Conservation (phyloP, 2,329 filamentous ascomycete species). For the Leptodontidium sp. region DNA sequence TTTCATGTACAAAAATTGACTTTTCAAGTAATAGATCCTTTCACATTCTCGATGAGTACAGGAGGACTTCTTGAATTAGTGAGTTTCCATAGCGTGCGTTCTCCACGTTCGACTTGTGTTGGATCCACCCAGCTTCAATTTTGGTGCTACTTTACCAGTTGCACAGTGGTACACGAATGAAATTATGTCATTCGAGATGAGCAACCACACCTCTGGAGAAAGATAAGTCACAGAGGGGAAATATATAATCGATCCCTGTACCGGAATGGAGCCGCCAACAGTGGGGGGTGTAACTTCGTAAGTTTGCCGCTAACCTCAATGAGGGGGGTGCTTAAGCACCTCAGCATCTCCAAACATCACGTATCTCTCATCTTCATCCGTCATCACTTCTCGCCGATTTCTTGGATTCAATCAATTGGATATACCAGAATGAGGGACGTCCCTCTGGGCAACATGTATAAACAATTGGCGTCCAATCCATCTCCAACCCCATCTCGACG, state of each 20-base stretch:
- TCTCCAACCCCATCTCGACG: conserved; percentile 19
- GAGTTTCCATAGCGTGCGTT: too few species aligned
- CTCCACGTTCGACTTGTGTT: too few species aligned
- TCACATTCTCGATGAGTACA: too few species aligned
- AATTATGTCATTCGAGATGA: neutral
- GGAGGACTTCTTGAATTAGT: too few species aligned
- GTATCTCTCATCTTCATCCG: conserved; percentile 1
- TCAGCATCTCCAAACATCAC: neutral
- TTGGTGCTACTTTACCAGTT: neutral
- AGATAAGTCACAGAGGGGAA: neutral
- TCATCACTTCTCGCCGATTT: neutral
- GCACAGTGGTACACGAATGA: neutral
- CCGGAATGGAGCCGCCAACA: neutral
- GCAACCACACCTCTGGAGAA: neutral
- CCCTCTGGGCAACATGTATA: conserved; percentile 16
- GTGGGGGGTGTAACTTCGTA: neutral
- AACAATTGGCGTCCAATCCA: conserved; percentile 1
- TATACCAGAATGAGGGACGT: neutral
- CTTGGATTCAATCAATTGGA: neutral
- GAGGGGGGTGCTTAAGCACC: conserved; percentile 4
- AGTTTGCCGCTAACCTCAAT: conserved; percentile 7
- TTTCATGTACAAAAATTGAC: neutral
- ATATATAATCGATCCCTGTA: neutral
- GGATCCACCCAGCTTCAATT: too few species aligned
- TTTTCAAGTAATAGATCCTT: neutral